Evolutionary conservation across 2,329 filamentous ascomycete genomes (phyloP), one percentile per base, ranked within the genome.

Genomic region (Ophiosphaerella korrae): DNA sequence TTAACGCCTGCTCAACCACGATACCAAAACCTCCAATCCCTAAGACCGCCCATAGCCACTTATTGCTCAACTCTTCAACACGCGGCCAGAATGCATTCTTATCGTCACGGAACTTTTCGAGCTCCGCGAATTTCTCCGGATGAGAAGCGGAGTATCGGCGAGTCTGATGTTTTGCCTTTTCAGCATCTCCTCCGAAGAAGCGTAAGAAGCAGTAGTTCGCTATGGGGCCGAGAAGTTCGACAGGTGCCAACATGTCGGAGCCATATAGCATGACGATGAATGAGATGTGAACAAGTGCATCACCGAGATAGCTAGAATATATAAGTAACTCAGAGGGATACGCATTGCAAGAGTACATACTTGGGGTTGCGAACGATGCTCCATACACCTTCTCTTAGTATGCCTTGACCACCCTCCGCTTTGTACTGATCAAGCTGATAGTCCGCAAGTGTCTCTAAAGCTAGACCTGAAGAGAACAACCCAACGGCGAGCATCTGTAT

Each of bases 61-160:
- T 78, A 56, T 85, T 86, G 18, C 62, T 67, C 7, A 81, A 47
- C 67, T 85, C 81, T 26, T 73, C 66, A 1, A 76, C 41, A 9
- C 72, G 72, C 1, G 83, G 84, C 83, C 83, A 87, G 69, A 86
- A 83, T 34, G 81, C 80, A 59, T 87, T 85, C 68, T 84, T 83
- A 60, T 82, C 77, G 18, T 68, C 55, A 43, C 76, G 75, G 73
- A 81, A 86, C 46, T 77, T 65, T 60, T 79, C 72, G 16, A 86
- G 73, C 55, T 86, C 78, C 37, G 75, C 71, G 43, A 80, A 77
- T 67, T 86, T 86, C 40, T 75, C 65, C 5, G 77, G 75, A 50
- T 80, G 77, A 12, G 78, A 76, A 34, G 75, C 74, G 16, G 75
- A 75, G 61, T 86, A 86, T 4, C 82, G 77, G 44, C 78, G 74